Percentiles rank a stretch among this genome's conserved stretches.
Evolutionary conservation across 140 eudicot genomes (phyloP).

Genomic region (Eryngium alpinum): DNA sequence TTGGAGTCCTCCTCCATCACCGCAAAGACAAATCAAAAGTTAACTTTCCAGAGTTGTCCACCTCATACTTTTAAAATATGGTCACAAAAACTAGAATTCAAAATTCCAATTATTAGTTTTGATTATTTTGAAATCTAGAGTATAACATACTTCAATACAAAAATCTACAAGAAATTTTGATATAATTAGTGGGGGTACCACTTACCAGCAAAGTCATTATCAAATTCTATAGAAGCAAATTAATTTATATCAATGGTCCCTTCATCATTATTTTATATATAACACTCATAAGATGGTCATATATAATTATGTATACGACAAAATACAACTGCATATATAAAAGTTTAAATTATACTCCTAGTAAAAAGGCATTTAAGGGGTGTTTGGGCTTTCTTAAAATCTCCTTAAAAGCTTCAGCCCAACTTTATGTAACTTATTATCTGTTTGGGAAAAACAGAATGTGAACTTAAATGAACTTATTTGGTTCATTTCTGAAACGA

Average conservation of each 20-base stretch:
- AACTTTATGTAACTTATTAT: too few species aligned
- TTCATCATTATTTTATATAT: not conserved
- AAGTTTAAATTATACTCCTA: too few species aligned
- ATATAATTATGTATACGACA: too few species aligned
- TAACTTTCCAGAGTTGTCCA: not conserved
- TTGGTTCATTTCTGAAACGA: too few species aligned
- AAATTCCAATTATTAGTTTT: not conserved
- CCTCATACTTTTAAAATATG: not conserved
- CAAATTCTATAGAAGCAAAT: not conserved
- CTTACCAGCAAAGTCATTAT: not conserved
- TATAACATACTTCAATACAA: too few species aligned
- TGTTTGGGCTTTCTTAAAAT: too few species aligned
- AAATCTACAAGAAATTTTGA: too few species aligned
- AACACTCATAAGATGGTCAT: not conserved
- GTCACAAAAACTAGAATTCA: not conserved
- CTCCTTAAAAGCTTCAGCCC: too few species aligned
- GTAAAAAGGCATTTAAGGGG: too few species aligned
- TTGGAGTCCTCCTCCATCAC: conserved; percentile 6
- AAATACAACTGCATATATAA: too few species aligned
- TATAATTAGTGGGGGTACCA: not conserved
- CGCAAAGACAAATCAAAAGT: not conserved
- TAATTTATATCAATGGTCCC: not conserved
- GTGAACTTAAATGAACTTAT: too few species aligned
- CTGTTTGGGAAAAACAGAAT: too few species aligned
- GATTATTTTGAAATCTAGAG: not conserved